Conservation (phyloP, 495 filamentous ascomycete genomes). For the Aspergillus sparsus region DNA sequence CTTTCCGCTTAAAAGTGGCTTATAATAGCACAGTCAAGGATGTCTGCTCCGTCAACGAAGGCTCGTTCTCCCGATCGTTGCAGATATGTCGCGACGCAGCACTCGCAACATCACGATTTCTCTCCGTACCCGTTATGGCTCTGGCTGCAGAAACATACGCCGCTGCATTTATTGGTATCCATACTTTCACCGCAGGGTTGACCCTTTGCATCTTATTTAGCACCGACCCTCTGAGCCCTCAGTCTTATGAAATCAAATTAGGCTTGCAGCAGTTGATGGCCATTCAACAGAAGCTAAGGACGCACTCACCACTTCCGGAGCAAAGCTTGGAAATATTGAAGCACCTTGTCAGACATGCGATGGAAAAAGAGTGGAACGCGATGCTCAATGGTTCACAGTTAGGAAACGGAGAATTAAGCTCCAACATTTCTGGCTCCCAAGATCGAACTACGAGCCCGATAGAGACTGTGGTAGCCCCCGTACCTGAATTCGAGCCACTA, state of each 20-base stretch:
- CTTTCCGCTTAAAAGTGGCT: conserved; percentile 18
- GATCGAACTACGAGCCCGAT: too few species aligned
- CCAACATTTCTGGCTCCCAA: too few species aligned
- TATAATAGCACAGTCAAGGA: background rate
- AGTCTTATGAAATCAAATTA: conserved; percentile 25
- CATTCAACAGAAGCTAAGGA: conserved; percentile 28
- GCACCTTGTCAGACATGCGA: conserved; percentile 25
- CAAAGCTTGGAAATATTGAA: conserved; percentile 33
- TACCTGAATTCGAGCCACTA: too few species aligned
- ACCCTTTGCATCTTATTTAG: conserved; percentile 32
- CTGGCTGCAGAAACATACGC: conserved; percentile 34
- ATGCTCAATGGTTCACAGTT: conserved; percentile 17
- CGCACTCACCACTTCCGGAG: conserved; percentile 23
- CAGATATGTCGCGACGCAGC: conserved; percentile 31
- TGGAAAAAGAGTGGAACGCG: conserved; percentile 36
- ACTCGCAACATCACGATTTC: conserved; percentile 26
- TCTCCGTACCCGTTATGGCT: conserved; percentile 16
- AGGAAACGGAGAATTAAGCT: too few species aligned
- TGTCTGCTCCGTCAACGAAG: background rate
- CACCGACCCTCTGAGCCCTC: conserved; percentile 24
- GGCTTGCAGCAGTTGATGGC: conserved; percentile 25
- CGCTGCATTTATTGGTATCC: conserved; percentile 33
- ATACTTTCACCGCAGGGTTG: conserved; percentile 34
- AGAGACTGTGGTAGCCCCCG: too few species aligned
- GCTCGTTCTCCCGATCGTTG: conserved; percentile 21